Conservation (phyloP, 495 filamentous ascomycete species). For the Penicillium bovifimosum region DNA sequence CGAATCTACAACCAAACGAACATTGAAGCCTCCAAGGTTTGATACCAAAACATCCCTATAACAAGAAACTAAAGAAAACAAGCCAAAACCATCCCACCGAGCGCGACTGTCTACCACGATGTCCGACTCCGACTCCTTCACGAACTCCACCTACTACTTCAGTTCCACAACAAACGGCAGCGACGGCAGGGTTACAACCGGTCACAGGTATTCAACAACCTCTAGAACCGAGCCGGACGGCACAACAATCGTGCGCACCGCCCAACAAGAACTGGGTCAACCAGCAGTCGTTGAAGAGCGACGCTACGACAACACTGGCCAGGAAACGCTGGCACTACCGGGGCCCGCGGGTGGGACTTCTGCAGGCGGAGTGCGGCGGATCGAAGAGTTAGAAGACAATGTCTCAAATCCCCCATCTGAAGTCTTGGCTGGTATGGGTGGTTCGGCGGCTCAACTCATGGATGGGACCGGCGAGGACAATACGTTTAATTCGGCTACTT, state of each 20-base stretch:
- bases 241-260: conserved; percentile 34
- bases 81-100: conserved; percentile 4
- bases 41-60: background rate
- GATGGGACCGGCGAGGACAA: conserved; percentile 8
- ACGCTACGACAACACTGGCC: conserved; percentile 32
- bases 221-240: conserved; percentile 34
- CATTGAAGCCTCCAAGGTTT: background rate
- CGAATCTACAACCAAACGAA: background rate
- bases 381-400: conserved; percentile 24
- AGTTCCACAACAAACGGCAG: conserved; percentile 26
- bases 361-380: conserved; percentile 24
- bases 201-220: conserved; percentile 33
- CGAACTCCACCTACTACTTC: conserved; percentile 31
- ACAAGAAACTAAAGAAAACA: background rate
- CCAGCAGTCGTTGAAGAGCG: conserved; percentile 32
- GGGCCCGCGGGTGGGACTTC: conserved; percentile 9
- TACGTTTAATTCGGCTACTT: conserved; percentile 8
- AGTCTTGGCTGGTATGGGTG: conserved; percentile 3
- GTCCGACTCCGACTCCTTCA: conserved; percentile 22
- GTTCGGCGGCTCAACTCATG: conserved; percentile 2
- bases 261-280: conserved; percentile 34
- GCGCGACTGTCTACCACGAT: conserved; percentile 11
- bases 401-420: background rate
- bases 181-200: conserved; percentile 23
- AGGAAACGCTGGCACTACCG: conserved; percentile 21